Evolutionary conservation across 1,284 basidiomycete genomes (phyloP), one percentile per base, ranked within the genome.

Genomic region (Trametes hirsuta): DNA sequence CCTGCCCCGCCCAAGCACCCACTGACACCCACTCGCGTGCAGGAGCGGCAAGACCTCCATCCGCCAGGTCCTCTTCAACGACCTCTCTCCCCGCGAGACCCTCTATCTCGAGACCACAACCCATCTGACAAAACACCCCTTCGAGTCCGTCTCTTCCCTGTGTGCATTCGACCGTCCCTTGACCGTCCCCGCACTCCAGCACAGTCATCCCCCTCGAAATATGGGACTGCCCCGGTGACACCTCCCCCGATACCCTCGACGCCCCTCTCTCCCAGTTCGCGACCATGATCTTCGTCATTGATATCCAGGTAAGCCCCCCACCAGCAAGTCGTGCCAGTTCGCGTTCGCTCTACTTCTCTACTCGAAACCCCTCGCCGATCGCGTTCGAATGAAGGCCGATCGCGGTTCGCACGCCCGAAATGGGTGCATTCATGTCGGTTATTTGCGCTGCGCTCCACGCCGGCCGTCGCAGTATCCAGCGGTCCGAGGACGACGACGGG

Each of bases 11-110:
- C 34, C 36, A 36, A 8, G 37, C 34, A 18, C 25, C 36, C 40
- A 24, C 30, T 34, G 18, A 18, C 39, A 35, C 30, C n/a, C 46
- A 24, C 0, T 46, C 6, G 35, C 48, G 55, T 51, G 46, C 66
- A 92, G 96, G 77, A 90, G 92, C 56, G 97, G 97, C 59, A 99
- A 98, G 76, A 93, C 95, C 22, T 95, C 93, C 35, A 94, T 97
- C 61, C 85, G 92, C 68, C 88, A 95, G 73, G 94, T 97, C 35
- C 84, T 98, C 18, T 97, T 98, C 81, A 90, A 96, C 67, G 83
- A 89, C 63, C 79, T 95, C 51, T 82, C 87, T 0, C 85, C 94
- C 0, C 94, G 94, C 71, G 91, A 98, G 69, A 92, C 94, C 0
- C 93, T 98, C 68, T 98, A 92, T 75, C 85, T 98, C 64, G 95